Evolutionary conservation across 345 rosid species (phyloP).

Genomic region (Citropsis articulata): DNA sequence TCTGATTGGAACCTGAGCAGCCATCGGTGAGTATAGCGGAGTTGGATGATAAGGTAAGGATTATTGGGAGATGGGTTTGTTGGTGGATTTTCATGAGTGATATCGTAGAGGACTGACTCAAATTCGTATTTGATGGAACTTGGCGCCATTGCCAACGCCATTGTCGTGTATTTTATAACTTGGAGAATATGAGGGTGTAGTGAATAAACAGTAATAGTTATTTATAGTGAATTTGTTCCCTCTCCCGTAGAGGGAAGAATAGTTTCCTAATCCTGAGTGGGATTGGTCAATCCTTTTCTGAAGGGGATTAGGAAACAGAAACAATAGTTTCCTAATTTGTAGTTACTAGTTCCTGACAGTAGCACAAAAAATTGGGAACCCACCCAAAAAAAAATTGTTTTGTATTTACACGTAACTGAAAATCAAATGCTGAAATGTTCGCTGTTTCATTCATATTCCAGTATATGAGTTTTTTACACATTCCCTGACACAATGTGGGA

Average conservation of each 20-base stretch:
- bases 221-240: background rate
- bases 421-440: background rate
- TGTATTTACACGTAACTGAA: background rate
- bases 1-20: background rate
- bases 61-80: background rate
- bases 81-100: background rate
- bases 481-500: background rate
- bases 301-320: background rate
- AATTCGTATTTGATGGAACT: background rate
- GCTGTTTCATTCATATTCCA: slow-evolving; percentile 1
- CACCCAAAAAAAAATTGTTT: background rate
- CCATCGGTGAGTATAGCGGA: too few relatives aligned
- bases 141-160: background rate
- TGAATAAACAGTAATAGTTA: too few relatives aligned
- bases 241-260: background rate
- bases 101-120: background rate
- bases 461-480: background rate
- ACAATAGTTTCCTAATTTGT: background rate
- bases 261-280: background rate
- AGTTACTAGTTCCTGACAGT: background rate
- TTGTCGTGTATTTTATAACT: background rate
- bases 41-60: background rate
- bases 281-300: background rate
- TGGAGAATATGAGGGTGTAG: background rate
- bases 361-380: background rate